Evolutionary conservation across 1,284 basidiomycete genomes (phyloP).

Genomic region (Sanghuangporus weigelae): DNA sequence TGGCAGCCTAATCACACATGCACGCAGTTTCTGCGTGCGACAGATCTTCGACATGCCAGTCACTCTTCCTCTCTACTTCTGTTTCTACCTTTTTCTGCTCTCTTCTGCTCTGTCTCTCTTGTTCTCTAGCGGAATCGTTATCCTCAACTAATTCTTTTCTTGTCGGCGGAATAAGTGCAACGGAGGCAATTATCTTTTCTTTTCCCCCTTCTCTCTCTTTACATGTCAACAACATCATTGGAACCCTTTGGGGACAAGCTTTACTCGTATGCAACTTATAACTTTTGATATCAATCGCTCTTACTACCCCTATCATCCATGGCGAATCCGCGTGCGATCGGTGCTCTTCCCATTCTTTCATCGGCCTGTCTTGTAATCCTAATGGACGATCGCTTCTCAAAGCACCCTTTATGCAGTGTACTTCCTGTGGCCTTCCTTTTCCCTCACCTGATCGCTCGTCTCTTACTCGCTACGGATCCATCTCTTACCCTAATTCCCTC

Average conservation of each 20-base stretch:
- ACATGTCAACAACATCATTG: conserved; percentile 5
- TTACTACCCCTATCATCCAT: neutral
- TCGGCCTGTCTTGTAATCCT: conserved; percentile 10
- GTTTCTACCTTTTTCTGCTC: conserved; percentile 3
- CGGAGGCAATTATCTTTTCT: neutral
- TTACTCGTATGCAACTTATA: conserved; percentile 16
- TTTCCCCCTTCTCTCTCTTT: neutral
- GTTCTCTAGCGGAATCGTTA: neutral
- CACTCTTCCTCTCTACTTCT: neutral
- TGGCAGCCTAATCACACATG: conserved; percentile 2
- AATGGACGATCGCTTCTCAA: neutral
- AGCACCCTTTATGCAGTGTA: neutral
- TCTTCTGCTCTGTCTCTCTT: neutral
- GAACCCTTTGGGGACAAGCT: conserved; percentile 4
- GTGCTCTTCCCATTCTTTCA: neutral
- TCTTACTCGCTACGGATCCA: neutral
- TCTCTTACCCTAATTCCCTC: neutral
- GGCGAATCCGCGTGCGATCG: conserved; percentile 2
- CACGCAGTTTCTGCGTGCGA: conserved; percentile 1
- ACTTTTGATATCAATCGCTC: conserved; percentile 1
- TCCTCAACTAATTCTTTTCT: conserved; percentile 6
- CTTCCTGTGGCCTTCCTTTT: neutral
- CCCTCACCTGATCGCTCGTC: neutral
- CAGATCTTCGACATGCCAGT: neutral
- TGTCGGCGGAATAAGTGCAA: conserved; percentile 3